These are phyloP conservation scores for Trametes versicolor DNA, from an alignment of 1,284 basidiomycete species.

Conservation along the genomic window DNA sequence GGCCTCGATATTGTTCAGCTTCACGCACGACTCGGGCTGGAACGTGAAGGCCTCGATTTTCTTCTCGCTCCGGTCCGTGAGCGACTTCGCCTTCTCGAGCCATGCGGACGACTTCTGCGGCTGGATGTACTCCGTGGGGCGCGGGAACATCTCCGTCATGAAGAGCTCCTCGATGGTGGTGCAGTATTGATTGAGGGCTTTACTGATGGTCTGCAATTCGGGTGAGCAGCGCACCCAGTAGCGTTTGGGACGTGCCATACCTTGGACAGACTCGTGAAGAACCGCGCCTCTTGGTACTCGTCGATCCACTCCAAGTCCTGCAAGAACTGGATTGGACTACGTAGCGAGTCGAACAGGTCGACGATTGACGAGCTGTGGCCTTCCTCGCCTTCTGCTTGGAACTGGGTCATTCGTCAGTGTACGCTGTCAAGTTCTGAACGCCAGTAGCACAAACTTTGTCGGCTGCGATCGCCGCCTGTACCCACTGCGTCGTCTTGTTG, in stretches of 20 bases:
- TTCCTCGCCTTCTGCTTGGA: constrained; percentile 84
- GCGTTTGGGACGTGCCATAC: constrained; percentile 49
- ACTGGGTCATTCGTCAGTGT: constrained; percentile 56
- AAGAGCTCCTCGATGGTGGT: constrained; percentile 89
- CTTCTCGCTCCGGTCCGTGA: constrained; percentile 84
- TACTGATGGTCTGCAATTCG: constrained; percentile 80
- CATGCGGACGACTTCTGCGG: constrained; percentile 91
- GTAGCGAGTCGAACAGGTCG: constrained; percentile 94
- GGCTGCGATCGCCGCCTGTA: constrained; percentile 87
- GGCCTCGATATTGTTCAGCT: constrained; percentile 97
- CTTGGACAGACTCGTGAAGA: constrained; percentile 89
- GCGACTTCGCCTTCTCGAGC: constrained; percentile 92
- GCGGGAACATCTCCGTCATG: constrained; percentile 93
- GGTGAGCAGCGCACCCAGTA: not conserved
- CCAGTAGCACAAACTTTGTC: constrained; percentile 74
- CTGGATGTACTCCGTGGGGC: constrained; percentile 77
- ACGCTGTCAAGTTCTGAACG: not conserved
- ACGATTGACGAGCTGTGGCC: constrained; percentile 96
- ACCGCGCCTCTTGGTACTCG: constrained; percentile 88
- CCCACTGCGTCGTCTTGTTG: constrained; percentile 93
- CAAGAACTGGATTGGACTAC: constrained; percentile 90
- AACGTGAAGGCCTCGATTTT: constrained; percentile 96
- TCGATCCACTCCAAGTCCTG: constrained; percentile 94
- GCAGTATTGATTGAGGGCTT: constrained; percentile 94
- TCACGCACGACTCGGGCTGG: constrained; percentile 93